Conservation (phyloP, 441 rosid species). For the Omphalea diandra region DNA sequence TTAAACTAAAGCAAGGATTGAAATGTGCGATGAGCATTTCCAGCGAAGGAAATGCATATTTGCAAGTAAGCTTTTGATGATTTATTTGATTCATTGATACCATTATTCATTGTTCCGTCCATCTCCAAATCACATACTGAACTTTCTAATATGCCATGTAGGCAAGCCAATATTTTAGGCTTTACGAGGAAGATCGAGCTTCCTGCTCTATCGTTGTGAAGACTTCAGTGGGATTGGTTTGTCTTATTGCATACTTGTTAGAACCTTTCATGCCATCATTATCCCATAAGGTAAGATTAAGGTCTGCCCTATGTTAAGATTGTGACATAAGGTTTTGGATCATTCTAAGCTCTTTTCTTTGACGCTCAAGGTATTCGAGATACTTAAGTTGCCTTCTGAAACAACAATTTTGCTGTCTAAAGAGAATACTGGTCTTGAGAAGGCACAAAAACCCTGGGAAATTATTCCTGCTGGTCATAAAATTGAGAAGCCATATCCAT, state of each 20-base stretch:
- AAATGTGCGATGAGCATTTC: constrained; percentile 82
- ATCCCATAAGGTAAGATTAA: constrained; percentile 57
- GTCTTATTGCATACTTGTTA: constrained; percentile 69
- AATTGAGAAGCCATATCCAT: constrained; percentile 75
- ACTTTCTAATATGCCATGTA: constrained; percentile 26
- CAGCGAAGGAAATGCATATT: constrained; percentile 74
- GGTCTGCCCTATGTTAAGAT: neutral
- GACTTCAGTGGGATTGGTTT: constrained; percentile 77
- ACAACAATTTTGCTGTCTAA: constrained; percentile 50
- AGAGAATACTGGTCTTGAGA: constrained; percentile 54
- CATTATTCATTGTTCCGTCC: neutral
- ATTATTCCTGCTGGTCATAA: constrained; percentile 66
- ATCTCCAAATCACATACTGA: neutral
- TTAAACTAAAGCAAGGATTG: constrained; percentile 87
- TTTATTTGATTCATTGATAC: neutral
- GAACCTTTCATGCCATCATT: constrained; percentile 97
- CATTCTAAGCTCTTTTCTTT: neutral
- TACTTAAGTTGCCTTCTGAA: constrained; percentile 64
- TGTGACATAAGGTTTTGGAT: neutral
- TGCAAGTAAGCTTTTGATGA: constrained; percentile 53
- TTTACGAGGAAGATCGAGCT: constrained; percentile 66
- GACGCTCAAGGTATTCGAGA: constrained; percentile 66
- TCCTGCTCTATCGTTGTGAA: constrained; percentile 75
- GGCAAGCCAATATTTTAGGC: constrained; percentile 84
- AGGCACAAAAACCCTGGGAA: constrained; percentile 75